These are phyloP conservation scores for Theileria luwenshuni DNA, from an alignment of 169 alveolate genomes.

Conservation along the genomic window DNA sequence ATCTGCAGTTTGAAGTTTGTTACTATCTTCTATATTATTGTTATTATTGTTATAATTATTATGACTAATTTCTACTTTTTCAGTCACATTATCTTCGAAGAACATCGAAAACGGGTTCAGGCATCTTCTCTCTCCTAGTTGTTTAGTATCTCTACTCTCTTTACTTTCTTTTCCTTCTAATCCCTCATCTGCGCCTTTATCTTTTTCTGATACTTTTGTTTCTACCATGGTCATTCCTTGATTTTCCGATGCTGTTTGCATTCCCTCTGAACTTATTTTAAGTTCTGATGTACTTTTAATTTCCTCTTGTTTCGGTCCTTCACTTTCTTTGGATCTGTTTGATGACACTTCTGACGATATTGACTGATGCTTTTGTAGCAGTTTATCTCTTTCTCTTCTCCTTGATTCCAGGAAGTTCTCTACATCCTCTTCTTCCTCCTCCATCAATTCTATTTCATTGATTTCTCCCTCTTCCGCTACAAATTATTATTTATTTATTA, in stretches of 20 bases:
- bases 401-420: slow-evolving; percentile 54
- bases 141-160: background rate
- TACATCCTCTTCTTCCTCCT: slow-evolving; percentile 59
- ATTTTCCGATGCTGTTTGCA: too few relatives aligned
- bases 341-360: slow-evolving; percentile 1
- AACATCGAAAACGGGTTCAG: slow-evolving; percentile 28
- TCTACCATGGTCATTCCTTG: too few relatives aligned
- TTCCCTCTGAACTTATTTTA: background rate
- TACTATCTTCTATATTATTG: too few relatives aligned
- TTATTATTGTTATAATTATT: too few relatives aligned
- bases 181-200: background rate
- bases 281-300: background rate
- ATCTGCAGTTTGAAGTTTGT: background rate
- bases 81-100: background rate
- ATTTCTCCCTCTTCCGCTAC: slow-evolving; percentile 65
- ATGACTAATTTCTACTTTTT: too few relatives aligned
- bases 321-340: background rate
- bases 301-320: background rate
- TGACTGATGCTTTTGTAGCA: slow-evolving; percentile 18
- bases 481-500: background rate
- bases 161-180: background rate
- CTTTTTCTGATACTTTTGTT: background rate
- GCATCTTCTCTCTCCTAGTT: background rate
- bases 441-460: slow-evolving; percentile 30
- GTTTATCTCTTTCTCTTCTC: slow-evolving; percentile 40